Percentiles rank a stretch among this genome's conserved stretches.
phyloP scores from a whole-genome alignment of 1,284 basidiomycete genomes.

The Heimioporus retisporus region DNA sequence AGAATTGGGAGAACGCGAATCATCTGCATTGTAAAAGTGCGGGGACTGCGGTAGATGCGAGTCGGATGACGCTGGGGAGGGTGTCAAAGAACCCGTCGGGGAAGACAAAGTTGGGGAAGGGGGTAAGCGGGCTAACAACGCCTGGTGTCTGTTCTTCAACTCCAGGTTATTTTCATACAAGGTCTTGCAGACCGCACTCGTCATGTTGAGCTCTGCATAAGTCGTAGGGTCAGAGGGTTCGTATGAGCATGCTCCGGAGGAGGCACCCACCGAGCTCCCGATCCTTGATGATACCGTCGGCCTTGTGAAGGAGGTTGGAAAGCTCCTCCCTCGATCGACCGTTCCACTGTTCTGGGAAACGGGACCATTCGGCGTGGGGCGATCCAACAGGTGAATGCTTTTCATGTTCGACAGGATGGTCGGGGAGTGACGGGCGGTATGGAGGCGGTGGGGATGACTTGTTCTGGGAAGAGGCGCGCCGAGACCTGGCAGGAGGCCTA shows the following conservation, averaged over 20 bases:
- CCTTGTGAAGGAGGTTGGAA: slow-evolving; percentile 71
- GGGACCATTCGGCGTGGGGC: slow-evolving; percentile 19
- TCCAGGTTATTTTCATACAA: slow-evolving; percentile 76
- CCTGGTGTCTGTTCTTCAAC: slow-evolving; percentile 76
- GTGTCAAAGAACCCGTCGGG: slow-evolving; percentile 40
- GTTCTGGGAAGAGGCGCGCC: slow-evolving; percentile 53
- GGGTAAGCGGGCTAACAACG: slow-evolving; percentile 71
- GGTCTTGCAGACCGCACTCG: slow-evolving; percentile 74
- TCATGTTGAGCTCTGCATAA: slow-evolving; percentile 71
- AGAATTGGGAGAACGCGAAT: slow-evolving; percentile 24
- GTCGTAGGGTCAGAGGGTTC: slow-evolving; percentile 27
- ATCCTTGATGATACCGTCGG: slow-evolving; percentile 78
- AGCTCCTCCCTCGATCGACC: slow-evolving; percentile 80
- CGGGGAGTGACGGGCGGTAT: slow-evolving; percentile 49
- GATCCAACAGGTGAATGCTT: slow-evolving; percentile 19
- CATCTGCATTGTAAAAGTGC: slow-evolving; percentile 41
- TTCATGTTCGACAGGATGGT: slow-evolving; percentile 23
- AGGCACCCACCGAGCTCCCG: slow-evolving; percentile 73
- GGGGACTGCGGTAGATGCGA: slow-evolving; percentile 49
- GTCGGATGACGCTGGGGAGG: slow-evolving; percentile 38
- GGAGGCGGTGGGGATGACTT: slow-evolving; percentile 65
- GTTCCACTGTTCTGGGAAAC: slow-evolving; percentile 56
- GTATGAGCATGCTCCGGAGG: slow-evolving; percentile 8
- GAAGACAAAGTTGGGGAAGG: slow-evolving; percentile 44
- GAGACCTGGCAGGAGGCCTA: slow-evolving; percentile 67